Evolutionary conservation across 768 basidiomycete genomes (phyloP).

Genomic region (Russula dissimulans): DNA sequence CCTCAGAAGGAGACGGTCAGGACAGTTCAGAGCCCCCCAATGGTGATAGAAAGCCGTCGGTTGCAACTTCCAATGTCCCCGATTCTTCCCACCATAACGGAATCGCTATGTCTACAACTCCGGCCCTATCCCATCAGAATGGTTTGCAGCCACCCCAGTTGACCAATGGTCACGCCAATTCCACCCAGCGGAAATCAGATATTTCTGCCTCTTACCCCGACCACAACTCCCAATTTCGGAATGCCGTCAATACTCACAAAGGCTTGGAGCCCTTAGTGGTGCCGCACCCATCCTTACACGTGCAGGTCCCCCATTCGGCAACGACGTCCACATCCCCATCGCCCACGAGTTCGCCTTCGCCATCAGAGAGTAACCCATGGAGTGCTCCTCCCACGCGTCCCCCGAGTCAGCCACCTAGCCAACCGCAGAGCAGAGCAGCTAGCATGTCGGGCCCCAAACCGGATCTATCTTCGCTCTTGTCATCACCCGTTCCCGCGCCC

Average conservation of each 20-base stretch:
- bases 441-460: slow-evolving; percentile 24
- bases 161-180: slow-evolving; percentile 19
- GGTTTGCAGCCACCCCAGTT: not conserved
- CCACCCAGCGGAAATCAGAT: slow-evolving; percentile 18
- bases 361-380: slow-evolving; percentile 49
- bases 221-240: slow-evolving; percentile 37
- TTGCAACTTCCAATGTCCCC: not conserved
- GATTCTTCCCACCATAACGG: not conserved
- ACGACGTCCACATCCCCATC: slow-evolving; percentile 32
- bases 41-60: slow-evolving; percentile 20
- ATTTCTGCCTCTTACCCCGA: slow-evolving; percentile 48
- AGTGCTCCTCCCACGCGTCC: slow-evolving; percentile 56
- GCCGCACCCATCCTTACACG: slow-evolving; percentile 21
- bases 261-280: slow-evolving; percentile 32
- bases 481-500: not conserved
- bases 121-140: slow-evolving; percentile 3
- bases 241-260: slow-evolving; percentile 40
- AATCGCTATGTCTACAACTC: slow-evolving; percentile 3
- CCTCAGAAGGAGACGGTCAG: slow-evolving; percentile 43
- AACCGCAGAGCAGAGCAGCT: slow-evolving; percentile 35
- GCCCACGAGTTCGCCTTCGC: slow-evolving; percentile 39
- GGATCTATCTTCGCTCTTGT: slow-evolving; percentile 11
- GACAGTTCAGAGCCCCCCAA: slow-evolving; percentile 54
- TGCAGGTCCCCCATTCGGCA: slow-evolving; percentile 29
- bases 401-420: slow-evolving; percentile 44